Base-by-base conservation (phyloP, 495 filamentous ascomycete species). In the Penicillium cosmopolitanum region DNA sequence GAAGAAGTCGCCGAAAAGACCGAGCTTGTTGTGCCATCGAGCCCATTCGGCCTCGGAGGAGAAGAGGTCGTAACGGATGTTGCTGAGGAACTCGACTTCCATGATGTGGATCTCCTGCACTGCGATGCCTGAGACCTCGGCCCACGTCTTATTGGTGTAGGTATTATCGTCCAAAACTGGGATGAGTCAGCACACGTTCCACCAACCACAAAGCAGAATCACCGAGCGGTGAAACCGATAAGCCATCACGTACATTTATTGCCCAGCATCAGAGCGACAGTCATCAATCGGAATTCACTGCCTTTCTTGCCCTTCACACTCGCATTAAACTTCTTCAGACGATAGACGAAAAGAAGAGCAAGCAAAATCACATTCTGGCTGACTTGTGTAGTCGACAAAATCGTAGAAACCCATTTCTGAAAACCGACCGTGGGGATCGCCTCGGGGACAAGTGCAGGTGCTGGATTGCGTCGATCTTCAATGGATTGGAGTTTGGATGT, bases 91-190 rank as follows among this genome's bases (percentile, higher is more conserved):
- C 72, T 99, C 96, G 0, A 99, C 96, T 70, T 99, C 96, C 96
- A 99, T 99, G 40, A 97, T 87, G 69, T 99, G 96, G 43, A 99
- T 96, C 74, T 99, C 96, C 53, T 86, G 86, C 12, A 98, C 96
- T 4, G 90, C 89, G 58, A 99, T 96, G 16, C 91, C 89, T 23
- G 96, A 97, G 44, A 99, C 96, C 65, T 99, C 96, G 13, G 96
- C 95, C 96, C 96, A 99, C 2, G 96, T 98, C 80, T 98, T 97
- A 80, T 99, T 99, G 53, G 96, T 98, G 75, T 98, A 99, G 2
- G 96, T 98, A 72, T 98, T 99, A 68, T 99, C 96, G 69, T 99
- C 96, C 62, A 99, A 77, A 67, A 97, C 89, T 93, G 59, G 11
- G 44, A 46, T 56, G 46, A 58, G 66, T 78, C 68, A 79, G 75